Conservation (phyloP, 2,329 filamentous ascomycete species). For the Zarea fungicola region DNA sequence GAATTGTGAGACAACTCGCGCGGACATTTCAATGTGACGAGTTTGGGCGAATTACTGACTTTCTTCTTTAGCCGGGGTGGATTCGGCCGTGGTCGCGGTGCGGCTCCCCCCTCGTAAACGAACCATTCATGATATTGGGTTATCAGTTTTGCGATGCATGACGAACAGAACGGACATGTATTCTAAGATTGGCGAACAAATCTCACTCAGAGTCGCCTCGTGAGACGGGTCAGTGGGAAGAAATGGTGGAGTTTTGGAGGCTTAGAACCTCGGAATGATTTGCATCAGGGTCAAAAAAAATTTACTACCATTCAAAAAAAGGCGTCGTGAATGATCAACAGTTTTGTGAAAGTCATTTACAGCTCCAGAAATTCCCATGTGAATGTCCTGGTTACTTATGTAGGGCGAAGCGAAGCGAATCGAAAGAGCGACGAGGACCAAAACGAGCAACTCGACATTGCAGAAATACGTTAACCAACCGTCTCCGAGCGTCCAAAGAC, state of each 20-base stretch:
- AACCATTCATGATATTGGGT: conserved; percentile 35
- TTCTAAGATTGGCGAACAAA: conserved; percentile 40
- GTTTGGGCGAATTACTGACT: conserved; percentile 29
- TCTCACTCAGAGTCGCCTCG: conserved; percentile 35
- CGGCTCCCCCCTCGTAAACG: conserved; percentile 61
- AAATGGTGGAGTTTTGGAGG: conserved; percentile 42
- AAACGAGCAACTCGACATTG: background rate
- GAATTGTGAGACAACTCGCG: conserved; percentile 62
- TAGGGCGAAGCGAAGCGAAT: background rate
- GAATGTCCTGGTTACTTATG: background rate
- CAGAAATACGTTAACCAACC: too few species aligned
- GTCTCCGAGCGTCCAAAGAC: too few species aligned
- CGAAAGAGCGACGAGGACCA: background rate
- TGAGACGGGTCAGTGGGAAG: conserved; percentile 36
- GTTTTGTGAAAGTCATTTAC: conserved; percentile 2
- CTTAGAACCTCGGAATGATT: conserved; percentile 45
- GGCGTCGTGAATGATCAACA: conserved; percentile 7
- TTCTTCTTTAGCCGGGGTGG: conserved; percentile 64
- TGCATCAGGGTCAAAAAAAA: conserved; percentile 38
- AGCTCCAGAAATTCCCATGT: background rate
- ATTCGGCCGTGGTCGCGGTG: conserved; percentile 82
- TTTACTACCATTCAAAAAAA: conserved; percentile 22
- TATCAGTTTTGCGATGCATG: conserved; percentile 41
- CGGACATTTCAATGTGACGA: background rate
- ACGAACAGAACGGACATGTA: conserved; percentile 43